A percentile compares a stretch with the other conserved stretches of the same genome.
Evolutionary conservation across 1,284 basidiomycete species (phyloP).

Genomic region (Coniophora puteana): DNA sequence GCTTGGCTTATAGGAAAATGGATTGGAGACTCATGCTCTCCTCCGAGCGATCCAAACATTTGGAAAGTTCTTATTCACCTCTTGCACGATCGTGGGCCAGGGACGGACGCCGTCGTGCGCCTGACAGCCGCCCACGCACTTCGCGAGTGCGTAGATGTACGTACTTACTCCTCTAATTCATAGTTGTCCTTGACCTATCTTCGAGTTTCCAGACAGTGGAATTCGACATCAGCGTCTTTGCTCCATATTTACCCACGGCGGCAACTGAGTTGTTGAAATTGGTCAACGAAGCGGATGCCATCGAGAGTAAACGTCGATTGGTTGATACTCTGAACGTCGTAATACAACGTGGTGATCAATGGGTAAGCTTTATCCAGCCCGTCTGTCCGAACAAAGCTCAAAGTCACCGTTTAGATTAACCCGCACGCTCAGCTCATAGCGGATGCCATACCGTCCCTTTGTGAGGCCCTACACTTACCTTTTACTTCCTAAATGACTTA

Average conservation of each 20-base stretch:
- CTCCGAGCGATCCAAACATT: slow-evolving; percentile 58
- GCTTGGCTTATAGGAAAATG: slow-evolving; percentile 90
- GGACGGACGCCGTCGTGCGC: slow-evolving; percentile 79
- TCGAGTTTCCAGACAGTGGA: slow-evolving; percentile 42
- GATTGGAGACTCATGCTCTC: slow-evolving; percentile 62
- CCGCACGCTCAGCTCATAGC: slow-evolving; percentile 68
- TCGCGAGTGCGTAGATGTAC: slow-evolving; percentile 78
- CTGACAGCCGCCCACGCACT: slow-evolving; percentile 76
- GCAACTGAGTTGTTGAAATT: slow-evolving; percentile 64
- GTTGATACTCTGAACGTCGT: slow-evolving; percentile 68
- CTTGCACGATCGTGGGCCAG: slow-evolving; percentile 60
- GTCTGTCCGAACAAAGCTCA: no score
- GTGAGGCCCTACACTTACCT: slow-evolving; percentile 40
- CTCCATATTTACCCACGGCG: slow-evolving; percentile 53
- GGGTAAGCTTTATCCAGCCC: slow-evolving; percentile 46
- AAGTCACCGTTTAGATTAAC: slow-evolving; percentile 55
- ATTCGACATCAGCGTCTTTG: slow-evolving; percentile 57
- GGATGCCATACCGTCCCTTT: slow-evolving; percentile 70
- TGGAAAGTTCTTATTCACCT: slow-evolving; percentile 83
- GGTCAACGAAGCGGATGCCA: slow-evolving; percentile 72
- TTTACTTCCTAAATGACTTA: not conserved
- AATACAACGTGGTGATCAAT: slow-evolving; percentile 62
- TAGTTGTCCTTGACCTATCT: not conserved
- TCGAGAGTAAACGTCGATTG: slow-evolving; percentile 77
- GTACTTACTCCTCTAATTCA: no score